These are phyloP conservation scores for Suhomyces guaymorum DNA, from an alignment of 1,139 yeast species.

Conservation along the genomic window DNA sequence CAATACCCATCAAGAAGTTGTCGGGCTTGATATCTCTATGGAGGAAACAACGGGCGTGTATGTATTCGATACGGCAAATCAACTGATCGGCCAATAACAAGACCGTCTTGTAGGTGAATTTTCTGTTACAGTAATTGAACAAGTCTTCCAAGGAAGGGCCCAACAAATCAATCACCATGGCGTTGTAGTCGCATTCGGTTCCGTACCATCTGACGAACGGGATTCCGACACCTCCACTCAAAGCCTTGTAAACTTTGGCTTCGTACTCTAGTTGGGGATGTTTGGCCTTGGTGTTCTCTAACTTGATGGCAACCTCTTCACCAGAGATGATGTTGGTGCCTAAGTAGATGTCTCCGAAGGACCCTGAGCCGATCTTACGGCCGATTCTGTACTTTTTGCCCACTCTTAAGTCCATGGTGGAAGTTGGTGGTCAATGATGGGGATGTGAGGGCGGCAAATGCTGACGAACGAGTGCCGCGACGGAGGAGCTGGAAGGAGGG, in stretches of 20 bases:
- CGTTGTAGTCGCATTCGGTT: conserved; percentile 93
- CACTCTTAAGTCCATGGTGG: conserved; percentile 72
- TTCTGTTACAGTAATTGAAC: conserved; percentile 92
- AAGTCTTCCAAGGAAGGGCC: conserved; percentile 96
- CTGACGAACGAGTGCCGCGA: too few relatives aligned
- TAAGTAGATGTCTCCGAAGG: conserved; percentile 94
- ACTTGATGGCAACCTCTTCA: conserved; percentile 95
- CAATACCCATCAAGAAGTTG: conserved; percentile 95
- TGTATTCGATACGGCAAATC: conserved; percentile 89
- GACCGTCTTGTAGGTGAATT: conserved; percentile 91
- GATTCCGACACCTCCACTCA: conserved; percentile 96
- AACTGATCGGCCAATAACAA: conserved; percentile 91
- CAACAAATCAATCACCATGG: conserved; percentile 91
- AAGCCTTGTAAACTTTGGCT: conserved; percentile 89
- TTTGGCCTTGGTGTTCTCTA: conserved; percentile 85
- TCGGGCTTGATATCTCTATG: conserved; percentile 95
- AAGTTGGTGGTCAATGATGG: too few relatives aligned
- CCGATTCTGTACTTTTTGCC: conserved; percentile 96
- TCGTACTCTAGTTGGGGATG: conserved; percentile 98
- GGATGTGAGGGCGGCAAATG: too few relatives aligned
- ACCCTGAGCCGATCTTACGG: conserved; percentile 95
- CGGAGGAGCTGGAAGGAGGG: background rate
- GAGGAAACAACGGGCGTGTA: conserved; percentile 93
- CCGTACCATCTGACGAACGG: conserved; percentile 98
- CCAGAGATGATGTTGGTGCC: conserved; percentile 94